Evolutionary conservation across 805 yeast genomes (phyloP).

Genomic region (Metschnikowia aberdeeniae): DNA sequence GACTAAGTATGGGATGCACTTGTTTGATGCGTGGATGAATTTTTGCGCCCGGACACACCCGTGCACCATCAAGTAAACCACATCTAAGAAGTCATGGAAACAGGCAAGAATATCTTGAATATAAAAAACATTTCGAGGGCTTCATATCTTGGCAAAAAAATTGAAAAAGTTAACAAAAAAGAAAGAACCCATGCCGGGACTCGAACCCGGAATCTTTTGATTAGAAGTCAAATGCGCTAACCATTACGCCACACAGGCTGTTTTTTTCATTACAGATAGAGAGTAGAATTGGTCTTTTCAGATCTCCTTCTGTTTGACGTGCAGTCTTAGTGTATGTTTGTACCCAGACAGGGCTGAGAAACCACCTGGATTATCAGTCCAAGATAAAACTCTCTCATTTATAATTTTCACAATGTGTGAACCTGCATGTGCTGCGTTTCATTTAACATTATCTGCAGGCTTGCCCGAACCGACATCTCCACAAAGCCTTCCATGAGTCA

Average conservation of each 20-base stretch:
- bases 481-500: too few species aligned
- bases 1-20: neutral
- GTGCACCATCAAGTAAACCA: neutral
- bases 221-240: slow-evolving; percentile 19
- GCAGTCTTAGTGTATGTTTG: neutral
- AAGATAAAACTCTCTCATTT: too few species aligned
- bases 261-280: neutral
- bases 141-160: neutral
- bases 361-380: too few species aligned
- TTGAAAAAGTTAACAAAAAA: neutral
- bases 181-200: slow-evolving; percentile 17
- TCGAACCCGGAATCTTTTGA: slow-evolving; percentile 19
- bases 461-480: too few species aligned
- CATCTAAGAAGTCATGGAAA: too few species aligned
- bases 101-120: neutral
- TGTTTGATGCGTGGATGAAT: neutral
- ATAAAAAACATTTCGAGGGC: neutral
- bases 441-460: too few species aligned
- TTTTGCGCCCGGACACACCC: slow-evolving; percentile 3
- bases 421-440: too few species aligned
- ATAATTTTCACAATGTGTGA: too few species aligned
- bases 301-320: too few species aligned
- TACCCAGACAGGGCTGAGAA: neutral
- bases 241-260: slow-evolving; percentile 19
- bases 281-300: too few species aligned